These are phyloP conservation scores for Wickerhamomyces chaumierensis DNA, from an alignment of 805 yeast species.

Conservation along the genomic window DNA sequence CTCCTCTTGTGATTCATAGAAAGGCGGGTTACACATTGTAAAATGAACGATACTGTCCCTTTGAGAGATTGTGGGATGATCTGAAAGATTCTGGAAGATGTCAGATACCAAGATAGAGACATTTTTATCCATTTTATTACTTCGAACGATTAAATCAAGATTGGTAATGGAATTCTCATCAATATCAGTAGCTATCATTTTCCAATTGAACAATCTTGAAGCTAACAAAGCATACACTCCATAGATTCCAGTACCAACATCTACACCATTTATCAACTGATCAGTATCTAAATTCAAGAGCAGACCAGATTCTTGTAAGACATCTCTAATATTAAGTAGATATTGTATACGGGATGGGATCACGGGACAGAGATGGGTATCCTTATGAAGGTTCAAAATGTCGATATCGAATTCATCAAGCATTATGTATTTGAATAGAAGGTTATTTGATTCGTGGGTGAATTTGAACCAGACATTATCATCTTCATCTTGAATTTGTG, in stretches of 20 bases:
- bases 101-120: no score
- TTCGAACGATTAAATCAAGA: background rate
- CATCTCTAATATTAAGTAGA: background rate
- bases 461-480: background rate
- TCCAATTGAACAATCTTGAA: conserved; percentile 3
- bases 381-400: background rate
- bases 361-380: background rate
- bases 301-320: background rate
- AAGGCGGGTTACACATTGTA: conserved; percentile 41
- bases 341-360: background rate
- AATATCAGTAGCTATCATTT: background rate
- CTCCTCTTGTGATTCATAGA: conserved; percentile 26
- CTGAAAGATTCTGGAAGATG: conserved; percentile 6
- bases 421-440: no score
- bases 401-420: background rate
- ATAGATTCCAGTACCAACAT: conserved; percentile 36
- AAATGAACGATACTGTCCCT: conserved; percentile 9
- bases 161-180: background rate
- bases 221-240: conserved; percentile 34
- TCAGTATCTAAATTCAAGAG: background rate
- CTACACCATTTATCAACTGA: conserved; percentile 18
- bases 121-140: no score
- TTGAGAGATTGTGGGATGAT: no score
- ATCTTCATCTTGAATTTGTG: no score
- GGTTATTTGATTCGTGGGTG: background rate